Conservation (phyloP, 176 grass and related monocot genomes). For the Metroxylon sagu region DNA sequence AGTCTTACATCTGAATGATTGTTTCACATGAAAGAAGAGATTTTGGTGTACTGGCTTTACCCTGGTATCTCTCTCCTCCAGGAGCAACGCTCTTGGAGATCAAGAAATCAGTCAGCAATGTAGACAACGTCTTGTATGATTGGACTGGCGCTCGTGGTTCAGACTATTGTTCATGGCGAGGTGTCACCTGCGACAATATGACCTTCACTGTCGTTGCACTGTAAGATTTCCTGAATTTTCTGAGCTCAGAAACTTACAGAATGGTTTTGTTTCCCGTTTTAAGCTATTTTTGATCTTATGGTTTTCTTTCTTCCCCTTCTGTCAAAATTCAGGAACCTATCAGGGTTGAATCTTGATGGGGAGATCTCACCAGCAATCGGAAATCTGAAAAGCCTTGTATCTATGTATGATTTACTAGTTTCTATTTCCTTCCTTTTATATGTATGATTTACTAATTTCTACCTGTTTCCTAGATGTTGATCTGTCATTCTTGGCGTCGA, state of each 20-base stretch:
- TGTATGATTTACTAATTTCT: neutral
- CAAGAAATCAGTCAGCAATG: slow-evolving; percentile 94
- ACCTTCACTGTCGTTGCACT: slow-evolving; percentile 82
- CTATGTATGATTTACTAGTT: slow-evolving; percentile 38
- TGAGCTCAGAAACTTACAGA: neutral
- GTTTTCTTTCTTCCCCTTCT: slow-evolving; percentile 7
- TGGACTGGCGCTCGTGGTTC: slow-evolving; percentile 49
- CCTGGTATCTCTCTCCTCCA: slow-evolving; percentile 16
- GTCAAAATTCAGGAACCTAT: slow-evolving; percentile 65
- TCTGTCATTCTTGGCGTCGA: too few relatives aligned
- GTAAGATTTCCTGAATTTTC: slow-evolving; percentile 34
- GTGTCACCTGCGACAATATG: slow-evolving; percentile 83
- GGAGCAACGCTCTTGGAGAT: slow-evolving; percentile 77
- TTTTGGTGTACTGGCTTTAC: too few relatives aligned
- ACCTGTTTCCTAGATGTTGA: too few relatives aligned
- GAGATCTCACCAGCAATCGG: slow-evolving; percentile 89
- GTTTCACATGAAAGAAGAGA: too few relatives aligned
- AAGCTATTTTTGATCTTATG: neutral
- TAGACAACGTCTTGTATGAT: slow-evolving; percentile 86
- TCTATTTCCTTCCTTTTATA: neutral
- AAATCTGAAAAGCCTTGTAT: slow-evolving; percentile 55
- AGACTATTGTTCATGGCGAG: slow-evolving; percentile 79
- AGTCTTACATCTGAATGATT: too few relatives aligned
- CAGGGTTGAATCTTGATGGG: slow-evolving; percentile 73
- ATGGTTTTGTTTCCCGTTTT: neutral